Conservation (phyloP, 2,329 filamentous ascomycete species). For the Macrophomina pseudophaseolina region DNA sequence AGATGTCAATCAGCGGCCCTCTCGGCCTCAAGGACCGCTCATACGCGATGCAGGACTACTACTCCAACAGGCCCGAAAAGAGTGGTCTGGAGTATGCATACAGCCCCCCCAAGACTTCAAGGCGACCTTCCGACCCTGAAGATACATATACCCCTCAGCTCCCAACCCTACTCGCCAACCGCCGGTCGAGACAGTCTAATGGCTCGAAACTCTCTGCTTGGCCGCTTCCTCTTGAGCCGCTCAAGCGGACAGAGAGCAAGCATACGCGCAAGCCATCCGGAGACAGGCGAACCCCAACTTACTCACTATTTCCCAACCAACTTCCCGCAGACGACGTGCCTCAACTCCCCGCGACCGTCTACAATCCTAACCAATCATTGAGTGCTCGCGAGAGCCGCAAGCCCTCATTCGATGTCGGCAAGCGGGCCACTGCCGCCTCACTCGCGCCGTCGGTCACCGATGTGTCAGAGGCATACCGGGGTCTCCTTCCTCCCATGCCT, state of each 20-base stretch:
- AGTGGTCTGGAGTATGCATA: slow-evolving; percentile 42
- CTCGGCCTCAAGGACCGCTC: slow-evolving; percentile 39
- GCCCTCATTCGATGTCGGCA: slow-evolving; percentile 28
- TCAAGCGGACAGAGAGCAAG: slow-evolving; percentile 2
- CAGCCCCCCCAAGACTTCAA: slow-evolving; percentile 35
- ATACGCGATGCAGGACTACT: slow-evolving; percentile 28
- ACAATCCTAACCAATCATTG: slow-evolving; percentile 31
- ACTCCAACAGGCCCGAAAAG: slow-evolving; percentile 44
- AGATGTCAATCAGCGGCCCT: slow-evolving; percentile 49
- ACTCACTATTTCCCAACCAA: slow-evolving; percentile 47
- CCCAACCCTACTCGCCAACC: slow-evolving; percentile 11
- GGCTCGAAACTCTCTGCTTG: neutral
- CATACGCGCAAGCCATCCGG: slow-evolving; percentile 1
- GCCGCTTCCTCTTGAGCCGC: slow-evolving; percentile 12
- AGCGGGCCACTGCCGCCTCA: slow-evolving; percentile 1
- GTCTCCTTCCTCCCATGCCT: slow-evolving; percentile 35
- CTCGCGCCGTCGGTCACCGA: slow-evolving; percentile 39
- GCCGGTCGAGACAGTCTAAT: neutral
- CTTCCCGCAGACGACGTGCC: slow-evolving; percentile 42
- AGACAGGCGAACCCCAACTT: slow-evolving; percentile 30
- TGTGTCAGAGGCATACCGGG: slow-evolving; percentile 37
- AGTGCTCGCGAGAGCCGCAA: slow-evolving; percentile 18
- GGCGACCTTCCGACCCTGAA: slow-evolving; percentile 37
- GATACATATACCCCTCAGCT: slow-evolving; percentile 12
- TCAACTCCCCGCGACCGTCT: slow-evolving; percentile 45